These are phyloP conservation scores for Arthrocladium fulminans DNA, from an alignment of 2,329 filamentous ascomycete species.

Conservation along the genomic window DNA sequence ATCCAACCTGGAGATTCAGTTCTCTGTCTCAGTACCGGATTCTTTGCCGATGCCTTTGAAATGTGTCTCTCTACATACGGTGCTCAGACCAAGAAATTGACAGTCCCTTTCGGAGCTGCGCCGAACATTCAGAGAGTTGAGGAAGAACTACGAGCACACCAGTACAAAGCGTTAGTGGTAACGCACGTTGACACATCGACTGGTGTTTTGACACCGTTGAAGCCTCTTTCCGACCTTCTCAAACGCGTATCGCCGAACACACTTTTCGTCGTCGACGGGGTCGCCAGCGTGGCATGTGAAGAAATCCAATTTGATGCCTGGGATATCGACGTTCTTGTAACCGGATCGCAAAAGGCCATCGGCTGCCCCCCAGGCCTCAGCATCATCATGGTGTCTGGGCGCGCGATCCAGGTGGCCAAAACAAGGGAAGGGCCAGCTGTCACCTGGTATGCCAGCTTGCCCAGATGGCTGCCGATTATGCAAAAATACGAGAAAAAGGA, in stretches of 20 bases:
- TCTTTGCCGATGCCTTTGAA: slow-evolving; percentile 91
- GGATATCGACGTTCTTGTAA: slow-evolving; percentile 85
- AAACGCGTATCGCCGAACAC: slow-evolving; percentile 82
- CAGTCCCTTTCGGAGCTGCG: slow-evolving; percentile 75
- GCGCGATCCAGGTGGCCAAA: slow-evolving; percentile 72
- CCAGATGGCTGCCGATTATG: slow-evolving; percentile 98
- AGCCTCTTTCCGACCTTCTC: slow-evolving; percentile 71
- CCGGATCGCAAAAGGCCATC: slow-evolving; percentile 92
- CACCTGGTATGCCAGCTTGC: slow-evolving; percentile 93
- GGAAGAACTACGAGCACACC: slow-evolving; percentile 73
- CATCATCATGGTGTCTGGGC: slow-evolving; percentile 85
- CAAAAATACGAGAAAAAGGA: slow-evolving; percentile 97
- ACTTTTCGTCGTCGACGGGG: slow-evolving; percentile 83
- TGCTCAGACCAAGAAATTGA: slow-evolving; percentile 77
- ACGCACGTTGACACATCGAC: slow-evolving; percentile 99
- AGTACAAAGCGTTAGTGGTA: slow-evolving; percentile 87
- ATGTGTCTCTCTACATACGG: slow-evolving; percentile 89
- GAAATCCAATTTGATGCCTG: slow-evolving; percentile 93
- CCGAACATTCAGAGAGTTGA: slow-evolving; percentile 81
- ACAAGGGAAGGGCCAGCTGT: slow-evolving; percentile 68
- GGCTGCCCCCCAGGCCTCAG: slow-evolving; percentile 87
- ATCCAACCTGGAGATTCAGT: slow-evolving; percentile 81
- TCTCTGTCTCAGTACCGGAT: slow-evolving; percentile 90
- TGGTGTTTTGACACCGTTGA: slow-evolving; percentile 84
- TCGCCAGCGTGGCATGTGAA: slow-evolving; percentile 92